Percentiles rank a stretch among this genome's conserved stretches.
Evolutionary conservation across 2,329 filamentous ascomycete species (phyloP).

Genomic region (Diaporthe sp.): DNA sequence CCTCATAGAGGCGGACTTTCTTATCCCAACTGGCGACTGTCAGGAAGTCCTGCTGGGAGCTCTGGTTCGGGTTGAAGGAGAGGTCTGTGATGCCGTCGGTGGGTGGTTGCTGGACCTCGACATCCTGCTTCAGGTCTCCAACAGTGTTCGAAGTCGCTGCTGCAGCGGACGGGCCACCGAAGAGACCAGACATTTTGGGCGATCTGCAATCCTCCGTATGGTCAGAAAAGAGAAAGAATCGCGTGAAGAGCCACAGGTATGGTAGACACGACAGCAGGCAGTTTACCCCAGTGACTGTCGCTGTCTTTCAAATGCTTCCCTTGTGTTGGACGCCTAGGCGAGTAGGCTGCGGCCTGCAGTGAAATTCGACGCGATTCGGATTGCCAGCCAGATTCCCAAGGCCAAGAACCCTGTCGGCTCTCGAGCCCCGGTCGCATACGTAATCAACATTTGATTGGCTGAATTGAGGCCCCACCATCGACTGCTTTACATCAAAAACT

Average conservation of each 20-base stretch:
- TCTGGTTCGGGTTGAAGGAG: constrained; percentile 68
- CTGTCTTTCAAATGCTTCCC: constrained; percentile 1
- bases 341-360: constrained; percentile 21
- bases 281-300: not conserved
- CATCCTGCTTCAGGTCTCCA: constrained; percentile 91
- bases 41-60: constrained; percentile 76
- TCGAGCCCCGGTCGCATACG: constrained; percentile 8
- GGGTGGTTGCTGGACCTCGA: constrained; percentile 81
- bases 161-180: constrained; percentile 63
- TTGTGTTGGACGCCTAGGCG: not conserved
- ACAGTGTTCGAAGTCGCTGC: constrained; percentile 73
- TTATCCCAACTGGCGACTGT: constrained; percentile 97
- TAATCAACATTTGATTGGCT: constrained; percentile 31
- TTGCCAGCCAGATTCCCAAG: constrained; percentile 13
- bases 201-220: not conserved
- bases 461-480: constrained; percentile 24
- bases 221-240: not conserved
- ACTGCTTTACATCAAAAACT: constrained; percentile 31
- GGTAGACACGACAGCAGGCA: not conserved
- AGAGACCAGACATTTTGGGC: constrained; percentile 71
- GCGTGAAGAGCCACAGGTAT: not conserved
- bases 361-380: constrained; percentile 28
- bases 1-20: constrained; percentile 97
- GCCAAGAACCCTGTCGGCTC: constrained; percentile 18
- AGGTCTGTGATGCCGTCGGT: constrained; percentile 92